Evolutionary conservation across 2,329 filamentous ascomycete genomes (phyloP).

Genomic region (Lojkania enalia): DNA sequence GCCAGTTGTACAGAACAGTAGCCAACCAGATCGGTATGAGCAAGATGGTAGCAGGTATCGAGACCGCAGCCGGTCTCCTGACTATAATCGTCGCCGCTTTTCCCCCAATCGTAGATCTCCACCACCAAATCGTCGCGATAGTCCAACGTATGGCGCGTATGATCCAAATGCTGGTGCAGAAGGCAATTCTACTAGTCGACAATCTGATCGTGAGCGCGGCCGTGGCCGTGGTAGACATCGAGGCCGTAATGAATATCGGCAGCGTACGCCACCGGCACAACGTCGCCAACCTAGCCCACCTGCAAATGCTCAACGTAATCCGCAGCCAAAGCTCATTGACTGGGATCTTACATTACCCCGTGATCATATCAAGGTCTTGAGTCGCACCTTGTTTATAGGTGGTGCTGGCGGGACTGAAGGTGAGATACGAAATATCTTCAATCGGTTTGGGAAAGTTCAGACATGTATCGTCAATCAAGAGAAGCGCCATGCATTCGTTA

Average conservation of each 20-base stretch:
- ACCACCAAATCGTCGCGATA: constrained; percentile 64
- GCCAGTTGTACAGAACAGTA: constrained; percentile 12
- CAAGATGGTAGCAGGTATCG: constrained; percentile 40
- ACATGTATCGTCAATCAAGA: constrained; percentile 98
- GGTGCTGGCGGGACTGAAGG: constrained; percentile 76
- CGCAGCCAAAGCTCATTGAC: constrained; percentile 72
- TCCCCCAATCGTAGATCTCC: constrained; percentile 61
- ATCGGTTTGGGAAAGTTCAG: constrained; percentile 82
- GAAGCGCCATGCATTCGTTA: constrained; percentile 97
- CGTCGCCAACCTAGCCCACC: constrained; percentile 63
- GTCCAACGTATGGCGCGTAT: constrained; percentile 73
- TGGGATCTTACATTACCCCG: constrained; percentile 74
- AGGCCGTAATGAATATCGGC: constrained; percentile 69
- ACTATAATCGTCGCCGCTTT: constrained; percentile 69
- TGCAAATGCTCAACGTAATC: constrained; percentile 24
- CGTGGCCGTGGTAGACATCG: constrained; percentile 54
- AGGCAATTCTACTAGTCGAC: constrained; percentile 60
- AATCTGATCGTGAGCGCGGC: constrained; percentile 57
- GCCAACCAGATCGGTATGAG: constrained; percentile 32
- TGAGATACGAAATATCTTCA: constrained; percentile 81
- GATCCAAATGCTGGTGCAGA: constrained; percentile 62
- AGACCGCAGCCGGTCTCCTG: constrained; percentile 56
- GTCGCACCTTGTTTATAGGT: constrained; percentile 93
- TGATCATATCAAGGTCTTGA: constrained; percentile 80
- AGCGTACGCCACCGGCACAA: constrained; percentile 78